A percentile compares a stretch with the other conserved stretches of the same genome.
Evolutionary conservation across 169 alveolate genomes (phyloP).

Genomic region (Eimeria sp.): DNA sequence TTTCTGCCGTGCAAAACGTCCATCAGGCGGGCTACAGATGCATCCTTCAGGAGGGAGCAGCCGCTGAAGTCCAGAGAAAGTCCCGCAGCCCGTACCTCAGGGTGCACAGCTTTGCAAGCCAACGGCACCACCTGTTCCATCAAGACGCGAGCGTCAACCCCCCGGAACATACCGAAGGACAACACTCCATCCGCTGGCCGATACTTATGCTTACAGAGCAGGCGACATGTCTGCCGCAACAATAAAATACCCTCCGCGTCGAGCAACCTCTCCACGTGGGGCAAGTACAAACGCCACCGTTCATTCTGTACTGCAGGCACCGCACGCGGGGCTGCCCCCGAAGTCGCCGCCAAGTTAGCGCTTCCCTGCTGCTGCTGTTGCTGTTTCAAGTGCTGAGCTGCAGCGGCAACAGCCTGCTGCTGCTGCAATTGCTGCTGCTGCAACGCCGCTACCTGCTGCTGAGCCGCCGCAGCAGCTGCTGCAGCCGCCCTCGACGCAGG

Average conservation of each 20-base stretch:
- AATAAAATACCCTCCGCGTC: conserved; percentile 84
- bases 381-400: conserved; percentile 57
- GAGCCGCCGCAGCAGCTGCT: conserved; percentile 71
- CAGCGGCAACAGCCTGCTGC: conserved; percentile 31
- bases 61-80: conserved; percentile 89
- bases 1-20: conserved; percentile 85
- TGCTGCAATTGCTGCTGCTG: conserved; percentile 53
- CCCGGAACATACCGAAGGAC: conserved; percentile 80
- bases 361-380: conserved; percentile 56
- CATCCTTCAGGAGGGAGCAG: conserved; percentile 91
- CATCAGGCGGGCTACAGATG: conserved; percentile 89
- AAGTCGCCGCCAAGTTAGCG: conserved; percentile 34
- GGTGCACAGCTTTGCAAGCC: conserved; percentile 81
- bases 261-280: conserved; percentile 75
- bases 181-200: conserved; percentile 81
- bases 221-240: conserved; percentile 80
- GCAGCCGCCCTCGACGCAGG: conserved; percentile 53
- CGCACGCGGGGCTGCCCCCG: conserved; percentile 63
- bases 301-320: conserved; percentile 74
- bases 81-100: conserved; percentile 81
- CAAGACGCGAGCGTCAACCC: conserved; percentile 83
- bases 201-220: conserved; percentile 83
- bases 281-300: conserved; percentile 79
- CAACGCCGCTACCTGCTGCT: conserved; percentile 1
- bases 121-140: conserved; percentile 84